Conservation (phyloP, 2,329 filamentous ascomycete genomes). For the Trichoderma brevicompactum region DNA sequence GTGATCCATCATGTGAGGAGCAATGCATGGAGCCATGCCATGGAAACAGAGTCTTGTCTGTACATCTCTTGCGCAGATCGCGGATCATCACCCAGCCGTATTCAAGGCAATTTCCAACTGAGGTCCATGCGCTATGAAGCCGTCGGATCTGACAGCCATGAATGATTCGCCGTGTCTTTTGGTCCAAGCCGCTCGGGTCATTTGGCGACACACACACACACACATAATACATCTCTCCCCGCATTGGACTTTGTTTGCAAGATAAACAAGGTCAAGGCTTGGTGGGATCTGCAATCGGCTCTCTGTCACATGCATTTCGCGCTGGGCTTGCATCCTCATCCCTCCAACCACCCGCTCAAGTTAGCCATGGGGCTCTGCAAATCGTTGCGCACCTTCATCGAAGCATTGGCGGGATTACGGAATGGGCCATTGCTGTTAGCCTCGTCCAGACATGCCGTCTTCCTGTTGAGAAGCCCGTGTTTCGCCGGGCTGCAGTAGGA, state of each 20-base stretch:
- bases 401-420: background rate
- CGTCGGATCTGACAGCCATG: background rate
- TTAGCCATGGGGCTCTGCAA: background rate
- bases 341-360: constrained; percentile 5
- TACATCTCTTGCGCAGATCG: constrained; percentile 12
- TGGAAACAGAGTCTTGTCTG: constrained; percentile 2
- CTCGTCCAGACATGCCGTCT: too few relatives aligned
- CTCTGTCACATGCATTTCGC: background rate
- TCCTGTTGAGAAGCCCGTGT: too few relatives aligned
- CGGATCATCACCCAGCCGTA: background rate
- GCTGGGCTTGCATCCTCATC: background rate
- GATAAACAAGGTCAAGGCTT: background rate
- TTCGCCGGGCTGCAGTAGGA: too few relatives aligned
- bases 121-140: background rate
- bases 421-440: background rate
- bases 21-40: background rate
- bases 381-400: background rate
- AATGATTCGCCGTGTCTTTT: background rate
- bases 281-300: constrained; percentile 9
- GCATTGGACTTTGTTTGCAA: background rate
- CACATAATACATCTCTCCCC: background rate
- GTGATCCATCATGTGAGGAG: constrained; percentile 15
- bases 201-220: background rate
- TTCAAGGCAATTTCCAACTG: background rate
- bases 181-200: background rate